These are phyloP conservation scores for Pseudocercospora fuligena DNA, from an alignment of 2,329 filamentous ascomycete genomes.

Conservation along the genomic window DNA sequence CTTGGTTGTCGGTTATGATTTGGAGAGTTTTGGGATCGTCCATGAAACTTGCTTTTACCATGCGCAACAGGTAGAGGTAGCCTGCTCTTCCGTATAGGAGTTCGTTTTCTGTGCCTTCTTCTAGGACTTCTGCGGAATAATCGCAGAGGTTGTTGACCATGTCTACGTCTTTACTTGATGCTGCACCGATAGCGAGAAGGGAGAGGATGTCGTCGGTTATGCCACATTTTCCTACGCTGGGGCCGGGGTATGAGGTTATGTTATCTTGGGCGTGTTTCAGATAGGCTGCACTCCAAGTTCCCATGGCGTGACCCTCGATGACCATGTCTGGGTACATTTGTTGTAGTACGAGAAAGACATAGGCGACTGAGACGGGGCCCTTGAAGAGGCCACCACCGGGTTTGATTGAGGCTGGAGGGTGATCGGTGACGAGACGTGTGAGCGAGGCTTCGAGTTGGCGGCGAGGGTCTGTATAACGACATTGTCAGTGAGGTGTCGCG, in stretches of 20 bases:
- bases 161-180: conserved; percentile 55
- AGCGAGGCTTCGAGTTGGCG: conserved; percentile 58
- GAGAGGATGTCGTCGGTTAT: conserved; percentile 57
- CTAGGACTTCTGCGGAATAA: conserved; percentile 54
- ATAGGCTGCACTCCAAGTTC: conserved; percentile 57
- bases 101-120: conserved; percentile 60
- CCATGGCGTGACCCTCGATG: conserved; percentile 52
- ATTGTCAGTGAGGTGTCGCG: conserved; percentile 14
- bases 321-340: conserved; percentile 54
- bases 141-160: conserved; percentile 57
- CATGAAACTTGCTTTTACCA: conserved; percentile 63
- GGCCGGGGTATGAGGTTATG: conserved; percentile 55
- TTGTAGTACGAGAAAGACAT: conserved; percentile 56
- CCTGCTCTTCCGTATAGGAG: conserved; percentile 71
- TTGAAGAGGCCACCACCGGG: conserved; percentile 57
- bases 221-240: conserved; percentile 52
- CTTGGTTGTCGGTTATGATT: conserved; percentile 58
- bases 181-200: conserved; percentile 55
- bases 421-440: conserved; percentile 52
- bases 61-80: conserved; percentile 68
- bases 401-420: conserved; percentile 52
- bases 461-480: conserved; percentile 46
- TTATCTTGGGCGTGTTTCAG: conserved; percentile 56
- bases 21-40: conserved; percentile 57
- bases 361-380: conserved; percentile 56